phyloP scores from a whole-genome alignment of 1,284 basidiomycete species.

The Cutaneotrichosporon dermatis region DNA sequence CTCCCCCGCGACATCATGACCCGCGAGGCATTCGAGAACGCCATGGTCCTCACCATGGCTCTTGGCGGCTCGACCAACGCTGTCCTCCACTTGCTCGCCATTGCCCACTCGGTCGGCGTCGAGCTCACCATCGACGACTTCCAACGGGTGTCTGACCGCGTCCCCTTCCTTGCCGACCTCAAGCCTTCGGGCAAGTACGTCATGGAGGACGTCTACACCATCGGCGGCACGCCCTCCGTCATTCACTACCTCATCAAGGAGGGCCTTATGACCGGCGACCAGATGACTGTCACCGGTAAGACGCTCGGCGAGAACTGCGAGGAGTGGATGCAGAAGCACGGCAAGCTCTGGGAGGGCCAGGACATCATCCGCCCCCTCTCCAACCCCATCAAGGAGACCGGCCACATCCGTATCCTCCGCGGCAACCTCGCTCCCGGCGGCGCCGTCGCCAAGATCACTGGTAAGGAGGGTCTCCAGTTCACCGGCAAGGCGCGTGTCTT shows the following conservation, averaged over 20 bases:
- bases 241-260: constrained; percentile 75
- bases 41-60: constrained; percentile 91
- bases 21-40: constrained; percentile 89
- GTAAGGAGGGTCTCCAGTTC: constrained; percentile 87
- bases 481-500: constrained; percentile 52
- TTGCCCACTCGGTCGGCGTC: constrained; percentile 85
- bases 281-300: constrained; percentile 90
- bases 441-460: constrained; percentile 92
- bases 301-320: constrained; percentile 88
- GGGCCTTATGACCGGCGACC: constrained; percentile 80
- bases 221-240: constrained; percentile 77
- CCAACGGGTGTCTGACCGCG: constrained; percentile 76
- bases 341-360: constrained; percentile 66
- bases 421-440: constrained; percentile 87
- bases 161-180: constrained; percentile 90
- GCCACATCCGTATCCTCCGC: constrained; percentile 82
- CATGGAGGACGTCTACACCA: constrained; percentile 92
- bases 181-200: constrained; percentile 93
- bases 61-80: constrained; percentile 92
- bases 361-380: constrained; percentile 73
- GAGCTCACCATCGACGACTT: constrained; percentile 90
- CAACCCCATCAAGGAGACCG: constrained; percentile 85
- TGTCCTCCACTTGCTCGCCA: constrained; percentile 87
- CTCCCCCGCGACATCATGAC: constrained; percentile 96
- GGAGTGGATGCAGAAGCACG: constrained; percentile 64